Conservation (phyloP, 306 rosid genomes). For the Sicyos edulis region DNA sequence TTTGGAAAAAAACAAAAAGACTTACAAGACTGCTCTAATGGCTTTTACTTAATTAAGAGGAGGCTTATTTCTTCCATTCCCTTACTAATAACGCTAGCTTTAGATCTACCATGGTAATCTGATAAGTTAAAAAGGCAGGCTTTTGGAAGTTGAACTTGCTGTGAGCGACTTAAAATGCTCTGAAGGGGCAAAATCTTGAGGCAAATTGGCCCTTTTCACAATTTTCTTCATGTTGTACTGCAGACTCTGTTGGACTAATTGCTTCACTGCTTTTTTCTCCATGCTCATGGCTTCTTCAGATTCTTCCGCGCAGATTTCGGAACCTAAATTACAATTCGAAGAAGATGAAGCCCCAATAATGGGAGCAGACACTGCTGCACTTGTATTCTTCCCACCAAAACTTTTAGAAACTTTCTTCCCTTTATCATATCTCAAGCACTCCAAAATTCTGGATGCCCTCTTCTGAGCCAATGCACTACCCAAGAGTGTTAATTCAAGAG, state of each 20-base stretch:
- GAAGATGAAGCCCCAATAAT: slow-evolving; percentile 61
- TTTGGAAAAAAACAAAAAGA: background rate
- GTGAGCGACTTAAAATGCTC: slow-evolving; percentile 66
- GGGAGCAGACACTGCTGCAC: slow-evolving; percentile 73
- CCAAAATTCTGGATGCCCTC: slow-evolving; percentile 91
- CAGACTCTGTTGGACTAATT: slow-evolving; percentile 88
- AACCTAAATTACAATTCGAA: slow-evolving; percentile 32
- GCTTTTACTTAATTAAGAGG: background rate
- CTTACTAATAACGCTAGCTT: background rate
- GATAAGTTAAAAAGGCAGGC: slow-evolving; percentile 69
- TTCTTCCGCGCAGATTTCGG: slow-evolving; percentile 40
- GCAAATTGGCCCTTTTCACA: slow-evolving; percentile 89
- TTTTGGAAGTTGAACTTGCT: slow-evolving; percentile 79
- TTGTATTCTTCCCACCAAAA: slow-evolving; percentile 43
- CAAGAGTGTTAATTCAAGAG: slow-evolving; percentile 83
- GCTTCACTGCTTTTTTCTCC: slow-evolving; percentile 96
- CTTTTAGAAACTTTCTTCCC: slow-evolving; percentile 78
- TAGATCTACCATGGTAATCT: slow-evolving; percentile 24
- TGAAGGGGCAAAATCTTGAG: slow-evolving; percentile 76
- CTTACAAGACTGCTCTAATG: background rate
- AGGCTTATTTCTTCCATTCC: background rate
- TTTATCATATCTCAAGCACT: slow-evolving; percentile 68
- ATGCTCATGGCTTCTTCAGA: slow-evolving; percentile 65
- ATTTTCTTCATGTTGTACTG: slow-evolving; percentile 87
- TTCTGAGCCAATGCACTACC: slow-evolving; percentile 87